Base-by-base conservation (phyloP, 2,329 filamentous ascomycete genomes). In the Chrysosporium queenslandicum region DNA sequence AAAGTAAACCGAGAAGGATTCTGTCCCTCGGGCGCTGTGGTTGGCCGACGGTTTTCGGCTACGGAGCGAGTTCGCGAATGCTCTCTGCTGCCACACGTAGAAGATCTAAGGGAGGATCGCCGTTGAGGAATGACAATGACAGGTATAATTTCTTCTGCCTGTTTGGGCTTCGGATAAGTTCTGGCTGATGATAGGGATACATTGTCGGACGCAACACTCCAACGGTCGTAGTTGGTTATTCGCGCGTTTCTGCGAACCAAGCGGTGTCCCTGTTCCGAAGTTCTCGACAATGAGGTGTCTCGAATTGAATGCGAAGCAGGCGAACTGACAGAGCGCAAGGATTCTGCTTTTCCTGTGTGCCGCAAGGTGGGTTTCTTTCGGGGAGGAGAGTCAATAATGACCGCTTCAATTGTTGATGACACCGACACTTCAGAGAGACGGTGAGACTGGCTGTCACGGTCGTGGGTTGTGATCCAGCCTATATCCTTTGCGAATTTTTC, bases 401-500 rank as follows among this genome's bases (percentile, higher is more conserved):
- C 70, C 11, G 75, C 78, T 64, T 79, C 76, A 14, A 80, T 68
- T 0, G 77, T 78, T 4, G 78, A 80, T 9, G 72, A 70, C 20
- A 72, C 71, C 2, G 78, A 81, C 2, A 73, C 64, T 14, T 63
- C 70, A 12, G 78, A 81, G 18, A 73, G 65, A 40, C 77, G 71
- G 56, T 65, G 66, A 48, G 56, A 57, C 11, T 67, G 65, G 16
- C 64, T 58, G 4, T 59, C 56, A 18, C 61, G 49, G 42, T 63
- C 56, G 55, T 67, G 59, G 46, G 66, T 62, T 7, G 68, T 62
- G 20, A 74, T 70, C 75, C 76, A 78, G 21, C 71, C 74, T 55
- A 77, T 75, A 14, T 74, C 67, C 50, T 73, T 68, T 18, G 72
- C 71, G 60, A 75, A 74, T 42, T 68, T 69, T 40, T 78, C 74